phyloP scores from a whole-genome alignment of 1,284 basidiomycete genomes.

The Ceratorhiza oryzae-sativae region DNA sequence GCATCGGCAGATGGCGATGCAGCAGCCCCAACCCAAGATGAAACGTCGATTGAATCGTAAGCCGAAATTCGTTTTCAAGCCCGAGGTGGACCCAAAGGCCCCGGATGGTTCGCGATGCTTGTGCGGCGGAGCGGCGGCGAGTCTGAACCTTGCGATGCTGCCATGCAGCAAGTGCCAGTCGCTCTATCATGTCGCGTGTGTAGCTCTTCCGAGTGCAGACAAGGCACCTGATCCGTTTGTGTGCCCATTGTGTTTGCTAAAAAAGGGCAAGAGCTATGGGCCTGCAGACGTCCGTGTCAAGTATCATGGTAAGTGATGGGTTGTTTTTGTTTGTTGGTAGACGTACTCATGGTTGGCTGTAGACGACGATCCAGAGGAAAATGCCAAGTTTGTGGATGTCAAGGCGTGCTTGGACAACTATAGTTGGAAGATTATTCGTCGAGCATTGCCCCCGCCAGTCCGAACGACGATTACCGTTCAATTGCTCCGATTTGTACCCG shows the following conservation, averaged over 20 bases:
- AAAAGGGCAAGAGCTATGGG: conserved; percentile 42
- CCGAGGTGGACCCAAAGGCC: conserved; percentile 76
- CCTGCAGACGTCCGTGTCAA: conserved; percentile 34
- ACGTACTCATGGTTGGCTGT: neutral
- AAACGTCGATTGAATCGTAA: conserved; percentile 54
- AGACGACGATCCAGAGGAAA: conserved; percentile 36
- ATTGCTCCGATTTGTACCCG: conserved; percentile 67
- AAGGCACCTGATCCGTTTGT: conserved; percentile 41
- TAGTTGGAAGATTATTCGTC: conserved; percentile 73
- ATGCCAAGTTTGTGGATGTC: conserved; percentile 37
- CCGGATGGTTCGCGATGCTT: conserved; percentile 77
- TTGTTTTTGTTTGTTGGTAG: conserved; percentile 4
- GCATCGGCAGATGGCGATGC: conserved; percentile 34
- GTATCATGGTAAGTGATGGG: conserved; percentile 35
- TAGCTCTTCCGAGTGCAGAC: conserved; percentile 61
- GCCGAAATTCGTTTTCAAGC: conserved; percentile 75
- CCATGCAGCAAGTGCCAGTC: conserved; percentile 69
- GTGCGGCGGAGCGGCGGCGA: conserved; percentile 64
- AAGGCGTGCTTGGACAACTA: conserved; percentile 73
- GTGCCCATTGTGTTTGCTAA: conserved; percentile 43
- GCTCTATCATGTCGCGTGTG: conserved; percentile 75
- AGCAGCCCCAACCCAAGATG: conserved; percentile 56
- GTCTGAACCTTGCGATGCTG: conserved; percentile 60
- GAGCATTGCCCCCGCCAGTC: conserved; percentile 66
- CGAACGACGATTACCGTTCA: conserved; percentile 76